Conservation (phyloP, 495 filamentous ascomycete genomes). For the Aspergillus hancockii region DNA sequence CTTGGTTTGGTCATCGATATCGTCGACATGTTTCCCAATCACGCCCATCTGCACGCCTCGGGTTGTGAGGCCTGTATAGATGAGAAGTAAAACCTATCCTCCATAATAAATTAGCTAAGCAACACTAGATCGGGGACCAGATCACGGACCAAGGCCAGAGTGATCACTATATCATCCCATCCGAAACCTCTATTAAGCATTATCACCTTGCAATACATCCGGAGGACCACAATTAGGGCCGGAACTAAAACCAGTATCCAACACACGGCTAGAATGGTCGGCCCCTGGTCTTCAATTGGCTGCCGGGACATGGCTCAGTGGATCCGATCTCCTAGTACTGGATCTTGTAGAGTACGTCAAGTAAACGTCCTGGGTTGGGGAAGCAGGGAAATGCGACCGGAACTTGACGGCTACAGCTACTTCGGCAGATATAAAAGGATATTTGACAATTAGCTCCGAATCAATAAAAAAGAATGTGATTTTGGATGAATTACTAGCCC, state of each 20-base stretch:
- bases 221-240: conserved; percentile 21
- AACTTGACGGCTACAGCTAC: background rate
- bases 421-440: too few relatives aligned
- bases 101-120: background rate
- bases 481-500: too few relatives aligned
- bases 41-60: background rate
- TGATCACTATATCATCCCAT: conserved; percentile 31
- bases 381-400: background rate
- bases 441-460: too few relatives aligned
- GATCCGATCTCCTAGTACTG: background rate
- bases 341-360: background rate
- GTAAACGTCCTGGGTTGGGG: background rate
- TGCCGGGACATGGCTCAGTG: background rate
- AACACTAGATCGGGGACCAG: background rate
- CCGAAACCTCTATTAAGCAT: conserved; percentile 27
- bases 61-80: background rate
- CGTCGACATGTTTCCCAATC: background rate
- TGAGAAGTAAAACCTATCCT: background rate
- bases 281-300: conserved; percentile 5
- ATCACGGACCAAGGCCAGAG: conserved; percentile 23
- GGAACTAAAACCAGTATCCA: conserved; percentile 29
- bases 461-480: too few relatives aligned
- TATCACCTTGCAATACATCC: conserved; percentile 25
- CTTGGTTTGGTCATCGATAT: background rate
- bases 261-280: conserved; percentile 27